Evolutionary conservation across 2,329 filamentous ascomycete species (phyloP).

Genomic region (Fusarium fracticaudum): DNA sequence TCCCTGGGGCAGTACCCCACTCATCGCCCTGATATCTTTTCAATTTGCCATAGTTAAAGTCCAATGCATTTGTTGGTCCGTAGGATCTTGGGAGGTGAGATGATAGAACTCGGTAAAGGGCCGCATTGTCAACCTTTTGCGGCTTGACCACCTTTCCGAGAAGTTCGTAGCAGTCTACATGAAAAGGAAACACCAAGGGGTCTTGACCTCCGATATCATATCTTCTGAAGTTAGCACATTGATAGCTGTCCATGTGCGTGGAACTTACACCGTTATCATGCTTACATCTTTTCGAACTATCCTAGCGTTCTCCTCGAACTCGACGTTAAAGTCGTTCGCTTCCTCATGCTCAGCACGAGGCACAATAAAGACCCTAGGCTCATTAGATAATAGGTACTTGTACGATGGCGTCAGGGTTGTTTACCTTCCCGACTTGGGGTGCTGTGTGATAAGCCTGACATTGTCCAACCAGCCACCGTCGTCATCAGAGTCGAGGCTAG

Average conservation of each 20-base stretch:
- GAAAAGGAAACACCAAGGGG: background rate
- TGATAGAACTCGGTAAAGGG: background rate
- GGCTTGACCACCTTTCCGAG: background rate
- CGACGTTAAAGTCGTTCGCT: background rate
- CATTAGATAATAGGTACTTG: background rate
- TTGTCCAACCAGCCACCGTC: background rate
- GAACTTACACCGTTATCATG: background rate
- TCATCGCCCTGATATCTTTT: background rate
- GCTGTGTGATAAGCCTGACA: background rate
- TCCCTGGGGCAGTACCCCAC: background rate
- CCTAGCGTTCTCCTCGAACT: background rate
- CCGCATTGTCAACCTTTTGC: background rate
- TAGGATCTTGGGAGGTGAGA: background rate
- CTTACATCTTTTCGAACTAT: background rate
- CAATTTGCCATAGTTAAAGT: background rate
- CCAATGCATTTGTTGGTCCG: background rate
- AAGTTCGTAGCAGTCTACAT: background rate
- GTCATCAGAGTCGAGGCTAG: background rate
- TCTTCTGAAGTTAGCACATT: background rate
- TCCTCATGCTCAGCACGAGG: background rate
- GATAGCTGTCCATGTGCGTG: too few relatives aligned
- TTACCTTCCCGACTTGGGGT: background rate
- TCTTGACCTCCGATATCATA: background rate
- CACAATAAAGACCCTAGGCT: background rate
- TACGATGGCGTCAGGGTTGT: accelerated